Base-by-base conservation (phyloP, 441 rosid species). In the Populus hybrid region DNA sequence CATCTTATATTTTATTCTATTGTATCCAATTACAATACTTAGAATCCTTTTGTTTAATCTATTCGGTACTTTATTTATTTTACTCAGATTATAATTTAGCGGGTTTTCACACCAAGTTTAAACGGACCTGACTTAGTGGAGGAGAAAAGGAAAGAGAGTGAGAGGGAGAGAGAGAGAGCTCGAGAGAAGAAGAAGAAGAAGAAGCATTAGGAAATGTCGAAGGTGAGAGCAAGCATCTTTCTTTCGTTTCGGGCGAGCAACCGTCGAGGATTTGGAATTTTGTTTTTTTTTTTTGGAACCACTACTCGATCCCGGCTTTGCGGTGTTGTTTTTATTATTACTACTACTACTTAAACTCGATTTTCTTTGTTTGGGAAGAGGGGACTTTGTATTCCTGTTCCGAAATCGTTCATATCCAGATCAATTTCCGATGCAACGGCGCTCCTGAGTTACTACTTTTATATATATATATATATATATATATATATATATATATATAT, bases 191-290 rank as follows among this genome's bases (percentile, higher is more conserved):
- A 6, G 72, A 67, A 6, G 72, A 28, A 20, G 23, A 8, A 4
- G 20, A 31, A 3, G 23, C 64, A 65, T 42, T 74, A 23, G 77
- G 6, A 1, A 67, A 28, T 6, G 63, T 29, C 21, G 72, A 69
- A 31, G 53, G 56, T 2, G 74, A 69, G 59, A 69, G 4, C 20
- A 23, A 23, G 33, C 79, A 76, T 45, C 31, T 65, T 70, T 65
- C 8, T 35, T 63, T 10, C 2, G 9, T 40, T 16, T 5, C 0
- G 26, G 26, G 28, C 9, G 14, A 21, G 33, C 33, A 29, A 29
- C 33, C 3, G 33, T 4, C 33, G 33, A 29, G 33, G 33, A 29
- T 29, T 29, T 29, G 33, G 33, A 29, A 29, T 29, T 71, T 2
- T 8, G 1, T 9, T 61, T 12, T 12, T 1, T 20, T 20, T 12